These are phyloP conservation scores for Cercophora newfieldiana DNA, from an alignment of 495 filamentous ascomycete species.

Conservation along the genomic window DNA sequence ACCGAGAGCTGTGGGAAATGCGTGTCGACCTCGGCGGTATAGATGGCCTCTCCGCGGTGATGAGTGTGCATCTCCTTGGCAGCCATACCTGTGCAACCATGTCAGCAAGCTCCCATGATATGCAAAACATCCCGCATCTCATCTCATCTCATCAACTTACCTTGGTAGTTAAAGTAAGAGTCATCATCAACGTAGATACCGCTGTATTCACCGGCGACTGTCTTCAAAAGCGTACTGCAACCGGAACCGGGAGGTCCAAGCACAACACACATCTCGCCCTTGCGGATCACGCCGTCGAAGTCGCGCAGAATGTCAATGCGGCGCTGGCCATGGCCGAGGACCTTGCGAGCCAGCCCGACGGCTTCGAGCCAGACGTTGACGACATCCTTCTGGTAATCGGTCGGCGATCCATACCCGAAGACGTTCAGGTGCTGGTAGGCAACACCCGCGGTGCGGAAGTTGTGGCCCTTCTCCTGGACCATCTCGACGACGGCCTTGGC, in stretches of 20 bases:
- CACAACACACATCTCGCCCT: constrained; percentile 79
- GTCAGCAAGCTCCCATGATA: constrained; percentile 17
- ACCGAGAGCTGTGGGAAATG: constrained; percentile 83
- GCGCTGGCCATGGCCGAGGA: constrained; percentile 53
- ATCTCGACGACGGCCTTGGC: constrained; percentile 54
- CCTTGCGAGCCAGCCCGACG: constrained; percentile 45
- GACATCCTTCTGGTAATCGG: constrained; percentile 80
- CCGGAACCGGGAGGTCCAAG: constrained; percentile 77
- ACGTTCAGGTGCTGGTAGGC: constrained; percentile 66
- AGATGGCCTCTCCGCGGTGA: constrained; percentile 79
- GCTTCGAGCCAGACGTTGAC: constrained; percentile 62
- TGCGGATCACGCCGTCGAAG: constrained; percentile 74
- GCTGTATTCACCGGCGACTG: constrained; percentile 73
- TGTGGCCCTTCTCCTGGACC: constrained; percentile 42
- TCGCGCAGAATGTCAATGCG: constrained; percentile 77
- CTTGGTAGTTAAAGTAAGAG: constrained; percentile 75
- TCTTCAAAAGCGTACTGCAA: constrained; percentile 78
- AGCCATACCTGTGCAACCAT: constrained; percentile 43
- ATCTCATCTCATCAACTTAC: constrained; percentile 34
- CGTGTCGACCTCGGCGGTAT: constrained; percentile 76
- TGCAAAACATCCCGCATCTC: background rate
- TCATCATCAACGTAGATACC: constrained; percentile 66
- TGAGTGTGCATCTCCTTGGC: constrained; percentile 63
- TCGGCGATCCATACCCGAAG: constrained; percentile 72
- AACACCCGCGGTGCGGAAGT: constrained; percentile 54